Percentiles rank a stretch among this genome's conserved stretches.
phyloP scores from a whole-genome alignment of 2,329 filamentous ascomycete species.

The Exserohilum turcica region DNA sequence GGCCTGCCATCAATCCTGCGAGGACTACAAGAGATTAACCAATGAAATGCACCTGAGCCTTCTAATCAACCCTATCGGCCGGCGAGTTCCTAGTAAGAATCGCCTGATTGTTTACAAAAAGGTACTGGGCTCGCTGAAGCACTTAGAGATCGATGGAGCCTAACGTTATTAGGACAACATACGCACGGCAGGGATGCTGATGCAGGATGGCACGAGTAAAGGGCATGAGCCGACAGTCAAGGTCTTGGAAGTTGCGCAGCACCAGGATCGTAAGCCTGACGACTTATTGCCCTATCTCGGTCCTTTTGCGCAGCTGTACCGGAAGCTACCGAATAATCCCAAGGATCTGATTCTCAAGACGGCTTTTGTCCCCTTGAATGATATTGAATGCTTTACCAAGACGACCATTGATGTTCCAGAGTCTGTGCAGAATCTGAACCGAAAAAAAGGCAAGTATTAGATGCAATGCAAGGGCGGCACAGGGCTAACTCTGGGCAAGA shows the following conservation, averaged over 20 bases:
- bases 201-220: conserved; percentile 73
- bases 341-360: conserved; percentile 71
- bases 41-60: conserved; percentile 77
- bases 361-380: conserved; percentile 71
- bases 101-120: conserved; percentile 81
- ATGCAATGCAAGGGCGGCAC: conserved; percentile 18
- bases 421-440: conserved; percentile 50
- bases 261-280: conserved; percentile 74
- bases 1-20: conserved; percentile 77
- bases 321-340: conserved; percentile 68
- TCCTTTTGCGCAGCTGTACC: conserved; percentile 69
- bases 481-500: conserved; percentile 43
- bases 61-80: conserved; percentile 79
- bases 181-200: conserved; percentile 78
- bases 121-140: conserved; percentile 37
- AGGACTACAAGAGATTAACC: conserved; percentile 80
- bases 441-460: conserved; percentile 55
- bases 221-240: conserved; percentile 72
- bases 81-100: conserved; percentile 75
- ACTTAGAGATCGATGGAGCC: conserved; percentile 21
- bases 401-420: conserved; percentile 62
- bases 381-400: conserved; percentile 84
- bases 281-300: conserved; percentile 85
- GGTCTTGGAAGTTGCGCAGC: conserved; percentile 75
- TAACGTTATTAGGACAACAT: conserved; percentile 67